Percentiles rank a stretch among this genome's conserved stretches.
Conservation (phyloP, 345 rosid genomes). For the Gossypium turneri region DNA sequence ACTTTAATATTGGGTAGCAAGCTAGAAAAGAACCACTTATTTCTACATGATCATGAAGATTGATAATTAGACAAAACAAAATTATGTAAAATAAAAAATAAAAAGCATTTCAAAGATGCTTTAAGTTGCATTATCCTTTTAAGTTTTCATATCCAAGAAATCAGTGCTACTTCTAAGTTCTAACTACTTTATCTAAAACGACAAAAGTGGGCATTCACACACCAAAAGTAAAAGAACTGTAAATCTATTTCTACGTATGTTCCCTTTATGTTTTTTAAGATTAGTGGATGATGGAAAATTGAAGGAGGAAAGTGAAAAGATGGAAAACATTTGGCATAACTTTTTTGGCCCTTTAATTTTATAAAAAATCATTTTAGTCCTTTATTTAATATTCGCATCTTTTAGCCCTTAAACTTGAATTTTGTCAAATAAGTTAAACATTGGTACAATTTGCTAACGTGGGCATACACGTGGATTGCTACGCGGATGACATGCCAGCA, state of each 20-base stretch:
- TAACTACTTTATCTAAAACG: constrained; percentile 1
- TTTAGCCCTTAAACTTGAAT: fast-evolving
- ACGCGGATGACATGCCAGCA: no score
- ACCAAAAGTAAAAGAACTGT: not conserved
- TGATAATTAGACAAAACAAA: not conserved
- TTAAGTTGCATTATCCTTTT: constrained; percentile 6
- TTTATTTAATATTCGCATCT: no score
- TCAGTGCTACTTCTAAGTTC: constrained; percentile 1
- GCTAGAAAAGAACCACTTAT: no score
- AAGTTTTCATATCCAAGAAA: constrained; percentile 1
- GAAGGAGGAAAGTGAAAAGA: not conserved
- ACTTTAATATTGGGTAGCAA: no score
- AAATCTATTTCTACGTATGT: not conserved
- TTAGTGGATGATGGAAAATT: not conserved
- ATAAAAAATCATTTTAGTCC: no score
- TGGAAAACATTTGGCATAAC: not conserved
- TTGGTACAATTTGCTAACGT: no score
- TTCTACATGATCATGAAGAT: not conserved
- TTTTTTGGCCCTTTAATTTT: no score
- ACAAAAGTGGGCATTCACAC: constrained; percentile 2
- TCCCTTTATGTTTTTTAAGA: not conserved
- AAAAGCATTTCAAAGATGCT: constrained; percentile 7
- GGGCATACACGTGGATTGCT: fast-evolving
- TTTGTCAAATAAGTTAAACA: no score
- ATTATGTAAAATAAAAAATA: no score